A percentile compares a stretch with the other conserved stretches of the same genome.
Conservation (phyloP, 495 filamentous ascomycete species). For the Podospora tetraspora region DNA sequence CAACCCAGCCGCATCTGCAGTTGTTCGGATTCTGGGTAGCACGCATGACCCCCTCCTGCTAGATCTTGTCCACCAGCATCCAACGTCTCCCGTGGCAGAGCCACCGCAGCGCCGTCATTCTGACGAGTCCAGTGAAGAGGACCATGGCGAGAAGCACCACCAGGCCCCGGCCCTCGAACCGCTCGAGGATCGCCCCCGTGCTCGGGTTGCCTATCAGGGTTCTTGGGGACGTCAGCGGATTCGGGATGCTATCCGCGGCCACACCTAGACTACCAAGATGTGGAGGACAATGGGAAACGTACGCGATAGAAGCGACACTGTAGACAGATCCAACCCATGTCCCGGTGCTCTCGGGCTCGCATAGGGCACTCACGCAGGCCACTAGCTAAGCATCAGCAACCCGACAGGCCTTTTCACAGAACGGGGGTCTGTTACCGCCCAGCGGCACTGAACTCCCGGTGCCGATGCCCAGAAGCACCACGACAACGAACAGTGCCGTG, state of each 20-base stretch:
- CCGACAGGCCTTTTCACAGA: background rate
- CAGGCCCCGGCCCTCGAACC: constrained; percentile 16
- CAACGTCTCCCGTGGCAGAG: constrained; percentile 17
- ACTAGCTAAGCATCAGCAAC: constrained; percentile 14
- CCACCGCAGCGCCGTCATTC: constrained; percentile 20
- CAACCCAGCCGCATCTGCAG: background rate
- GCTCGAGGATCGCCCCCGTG: constrained; percentile 20
- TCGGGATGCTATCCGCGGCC: too few relatives aligned
- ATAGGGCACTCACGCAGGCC: constrained; percentile 27
- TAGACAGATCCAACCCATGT: constrained; percentile 29
- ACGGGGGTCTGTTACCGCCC: constrained; percentile 17
- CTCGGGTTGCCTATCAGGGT: constrained; percentile 25
- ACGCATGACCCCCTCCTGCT: constrained; percentile 4
- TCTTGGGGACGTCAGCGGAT: constrained; percentile 3
- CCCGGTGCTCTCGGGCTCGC: constrained; percentile 17
- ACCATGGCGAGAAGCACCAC: constrained; percentile 25
- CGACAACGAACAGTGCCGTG: constrained; percentile 21
- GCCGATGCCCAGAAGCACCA: constrained; percentile 25
- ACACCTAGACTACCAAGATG: background rate
- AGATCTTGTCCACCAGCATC: constrained; percentile 17
- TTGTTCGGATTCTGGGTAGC: background rate
- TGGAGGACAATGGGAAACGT: constrained; percentile 1
- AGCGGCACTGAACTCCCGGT: constrained; percentile 30
- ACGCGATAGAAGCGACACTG: constrained; percentile 25
- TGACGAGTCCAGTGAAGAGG: constrained; percentile 22